Base-by-base conservation (phyloP, 2,329 filamentous ascomycete genomes). In the Calonectria fujianensis region DNA sequence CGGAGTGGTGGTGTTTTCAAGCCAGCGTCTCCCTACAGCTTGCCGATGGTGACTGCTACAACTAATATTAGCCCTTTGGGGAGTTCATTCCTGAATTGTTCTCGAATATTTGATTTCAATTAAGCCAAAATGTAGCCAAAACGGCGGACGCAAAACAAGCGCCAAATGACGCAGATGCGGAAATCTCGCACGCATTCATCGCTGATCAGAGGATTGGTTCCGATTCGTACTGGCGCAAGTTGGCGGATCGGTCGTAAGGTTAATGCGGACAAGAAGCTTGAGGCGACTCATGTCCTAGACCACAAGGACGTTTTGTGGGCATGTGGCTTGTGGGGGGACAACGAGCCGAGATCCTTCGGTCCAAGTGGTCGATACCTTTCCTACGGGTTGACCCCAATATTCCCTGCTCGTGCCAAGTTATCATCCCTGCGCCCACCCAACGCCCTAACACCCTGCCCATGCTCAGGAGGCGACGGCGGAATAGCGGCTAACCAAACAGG, bases 171-270 rank as follows among this genome's bases (percentile, higher is more conserved):
- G 51, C 32, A 75, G 69, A 78, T 57, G 74, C 69, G 48, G 74
- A 69, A 64, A 41, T 68, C 68, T 73, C 51, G 37, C 74, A 72
- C 72, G 69, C 77, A 74, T 73, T 35, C 67, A 64, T 39, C 65
- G 69, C 61, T 51, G 71, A 77, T 69, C 66, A 70, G 79, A 64
- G 79, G 77, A 79, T 73, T 70, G 48, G 59, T 79, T 81, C 79
- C 78, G 78, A 79, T 81, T 78, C 77, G 78, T 37, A 74, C 57
- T 71, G 72, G 75, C 70, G 65, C 52, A 77, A 57, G 41, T 45
- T 61, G 64, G 71, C 71, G 77, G 76, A 79, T 80, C 73, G 69
- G 51, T 69, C 35, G 61, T 77, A 75, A 75, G 72, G 69, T 73
- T 77, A 69, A 54, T 75, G 71, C 41, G 70, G 65, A 51, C 70